These are phyloP conservation scores for Vitis vinifera DNA, from an alignment of 164 flowering plant species.

Conservation along the genomic window ASM3070453v1 NC_081808.1:18941501-18942000, in stretches of 20 bases:
- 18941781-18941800: conserved; percentile 51
- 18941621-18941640: conserved; percentile 36
- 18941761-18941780: conserved; percentile 67
- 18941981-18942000: conserved; percentile 59
- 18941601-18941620: conserved; percentile 38
- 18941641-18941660: conserved; percentile 65
- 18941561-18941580: conserved; percentile 73
- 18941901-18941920: conserved; percentile 59
- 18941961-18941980: conserved; percentile 73
- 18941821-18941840: conserved; percentile 50
- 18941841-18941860: conserved; percentile 47
- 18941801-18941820: conserved; percentile 43
- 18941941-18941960: conserved; percentile 35
- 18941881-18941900: conserved; percentile 61
- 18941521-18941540: conserved; percentile 30
- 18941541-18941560: conserved; percentile 60
- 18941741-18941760: conserved; percentile 45
- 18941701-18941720: conserved; percentile 64
- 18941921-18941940: conserved; percentile 54
- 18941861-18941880: conserved; percentile 61
- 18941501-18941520: conserved; percentile 31
- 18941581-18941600: conserved; percentile 69
- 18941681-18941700: conserved; percentile 73
- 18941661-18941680: conserved; percentile 68
- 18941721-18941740: conserved; percentile 37